A percentile compares a stretch with the other conserved stretches of the same genome.
phyloP scores from a whole-genome alignment of 1,284 basidiomycete genomes.

The Apiotrichum laibachii region DNA sequence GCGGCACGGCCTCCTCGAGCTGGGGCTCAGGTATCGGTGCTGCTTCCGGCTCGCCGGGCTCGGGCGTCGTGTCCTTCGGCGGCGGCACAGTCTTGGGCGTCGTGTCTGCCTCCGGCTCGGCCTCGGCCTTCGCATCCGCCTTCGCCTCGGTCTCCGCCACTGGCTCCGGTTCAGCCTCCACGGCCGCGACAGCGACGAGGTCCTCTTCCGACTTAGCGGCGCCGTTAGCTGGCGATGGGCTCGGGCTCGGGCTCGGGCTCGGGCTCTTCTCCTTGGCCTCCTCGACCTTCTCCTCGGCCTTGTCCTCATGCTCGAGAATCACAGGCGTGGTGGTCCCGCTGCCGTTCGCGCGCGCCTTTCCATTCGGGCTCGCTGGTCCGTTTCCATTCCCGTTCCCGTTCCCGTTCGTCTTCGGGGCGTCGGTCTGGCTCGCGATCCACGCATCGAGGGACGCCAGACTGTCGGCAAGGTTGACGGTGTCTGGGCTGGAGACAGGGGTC shows the following conservation, averaged over 20 bases:
- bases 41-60: neutral
- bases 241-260: too few species aligned
- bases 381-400: neutral
- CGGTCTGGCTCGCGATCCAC: conserved; percentile 19
- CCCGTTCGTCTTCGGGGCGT: neutral
- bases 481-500: neutral
- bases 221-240: too few species aligned
- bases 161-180: neutral
- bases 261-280: neutral
- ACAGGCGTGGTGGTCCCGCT: neutral
- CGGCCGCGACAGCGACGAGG: neutral
- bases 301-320: neutral
- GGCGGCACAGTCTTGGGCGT: too few species aligned
- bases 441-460: conserved; percentile 19
- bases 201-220: neutral
- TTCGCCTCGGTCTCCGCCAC: neutral
- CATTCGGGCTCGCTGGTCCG: neutral
- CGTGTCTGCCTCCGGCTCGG: neutral
- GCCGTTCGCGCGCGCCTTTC: neutral
- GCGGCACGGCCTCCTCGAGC: too few species aligned
- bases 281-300: neutral
- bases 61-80: too few species aligned
- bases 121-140: neutral
- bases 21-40: neutral
- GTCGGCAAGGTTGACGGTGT: neutral